Conservation (phyloP, 1,139 yeast species). For the Scheffersomyces cryptocercus region DNA sequence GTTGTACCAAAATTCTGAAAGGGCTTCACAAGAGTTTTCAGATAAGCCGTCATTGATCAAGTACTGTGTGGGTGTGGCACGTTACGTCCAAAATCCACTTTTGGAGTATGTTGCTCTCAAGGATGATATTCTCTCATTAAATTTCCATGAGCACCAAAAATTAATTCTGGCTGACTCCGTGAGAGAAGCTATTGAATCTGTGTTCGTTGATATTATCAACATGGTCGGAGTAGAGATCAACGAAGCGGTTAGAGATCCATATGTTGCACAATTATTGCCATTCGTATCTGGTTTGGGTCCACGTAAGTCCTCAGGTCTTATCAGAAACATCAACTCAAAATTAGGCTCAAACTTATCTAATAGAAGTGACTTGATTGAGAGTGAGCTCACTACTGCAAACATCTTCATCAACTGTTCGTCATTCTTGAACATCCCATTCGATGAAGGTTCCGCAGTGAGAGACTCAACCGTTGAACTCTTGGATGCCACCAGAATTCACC, state of each 20-base stretch:
- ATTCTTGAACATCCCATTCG: conserved; percentile 79
- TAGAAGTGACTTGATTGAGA: conserved; percentile 77
- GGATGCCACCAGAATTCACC: conserved; percentile 96
- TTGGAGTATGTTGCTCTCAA: conserved; percentile 84
- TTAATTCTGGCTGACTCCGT: conserved; percentile 67
- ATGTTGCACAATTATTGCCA: conserved; percentile 69
- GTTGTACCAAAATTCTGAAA: conserved; percentile 75
- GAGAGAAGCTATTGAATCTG: conserved; percentile 70
- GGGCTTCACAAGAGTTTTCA: conserved; percentile 80
- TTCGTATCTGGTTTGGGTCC: conserved; percentile 93
- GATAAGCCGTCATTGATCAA: conserved; percentile 82
- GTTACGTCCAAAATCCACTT: conserved; percentile 88
- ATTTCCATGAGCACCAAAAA: conserved; percentile 75
- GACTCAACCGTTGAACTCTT: conserved; percentile 73
- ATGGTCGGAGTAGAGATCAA: conserved; percentile 92
- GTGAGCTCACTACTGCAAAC: conserved; percentile 73
- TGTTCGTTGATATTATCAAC: conserved; percentile 87
- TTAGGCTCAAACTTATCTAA: conserved; percentile 66
- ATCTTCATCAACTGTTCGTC: conserved; percentile 92
- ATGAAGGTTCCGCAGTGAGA: conserved; percentile 46
- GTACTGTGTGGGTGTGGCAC: conserved; percentile 86
- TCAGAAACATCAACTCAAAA: conserved; percentile 76
- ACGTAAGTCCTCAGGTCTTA: conserved; percentile 85
- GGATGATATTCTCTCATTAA: conserved; percentile 68
- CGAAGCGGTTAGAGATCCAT: conserved; percentile 77